Conservation (phyloP, 2,329 filamentous ascomycete genomes). For the Xylaria sp. region DNA sequence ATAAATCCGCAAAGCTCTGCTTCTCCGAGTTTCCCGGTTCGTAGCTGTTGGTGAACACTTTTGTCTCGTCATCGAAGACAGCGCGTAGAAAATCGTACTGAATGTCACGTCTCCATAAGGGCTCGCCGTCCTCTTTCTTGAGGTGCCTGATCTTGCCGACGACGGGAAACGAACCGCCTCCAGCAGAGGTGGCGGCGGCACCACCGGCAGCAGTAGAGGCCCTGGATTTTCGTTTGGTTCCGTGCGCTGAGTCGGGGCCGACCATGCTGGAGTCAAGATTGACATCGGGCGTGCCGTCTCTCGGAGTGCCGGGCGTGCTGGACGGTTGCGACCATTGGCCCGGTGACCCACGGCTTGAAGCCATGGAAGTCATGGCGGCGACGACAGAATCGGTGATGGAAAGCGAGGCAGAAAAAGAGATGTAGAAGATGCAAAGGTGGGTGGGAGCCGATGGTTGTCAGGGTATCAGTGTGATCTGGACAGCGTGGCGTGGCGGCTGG, state of each 20-base stretch:
- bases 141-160: conserved; percentile 81
- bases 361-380: conserved; percentile 26
- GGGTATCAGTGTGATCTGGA: background rate
- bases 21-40: conserved; percentile 69
- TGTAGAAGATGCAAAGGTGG: background rate
- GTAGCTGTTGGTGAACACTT: conserved; percentile 89
- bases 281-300: conserved; percentile 38
- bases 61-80: conserved; percentile 78
- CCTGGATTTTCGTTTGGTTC: conserved; percentile 44
- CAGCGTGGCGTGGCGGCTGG: conserved; percentile 2
- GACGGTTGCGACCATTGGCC: conserved; percentile 45
- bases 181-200: conserved; percentile 30
- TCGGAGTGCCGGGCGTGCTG: conserved; percentile 38
- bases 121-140: conserved; percentile 89
- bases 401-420: background rate
- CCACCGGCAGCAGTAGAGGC: conserved; percentile 35
- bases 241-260: conserved; percentile 40
- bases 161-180: conserved; percentile 39
- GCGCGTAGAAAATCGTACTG: conserved; percentile 86
- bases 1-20: conserved; percentile 91
- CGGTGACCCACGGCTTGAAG: conserved; percentile 44
- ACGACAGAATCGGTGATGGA: conserved; percentile 8
- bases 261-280: conserved; percentile 45
- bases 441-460: conserved; percentile 1
- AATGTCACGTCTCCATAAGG: conserved; percentile 87